These are phyloP conservation scores for Lentinula detonsa DNA, from an alignment of 768 basidiomycete species.

Conservation along the genomic window DNA sequence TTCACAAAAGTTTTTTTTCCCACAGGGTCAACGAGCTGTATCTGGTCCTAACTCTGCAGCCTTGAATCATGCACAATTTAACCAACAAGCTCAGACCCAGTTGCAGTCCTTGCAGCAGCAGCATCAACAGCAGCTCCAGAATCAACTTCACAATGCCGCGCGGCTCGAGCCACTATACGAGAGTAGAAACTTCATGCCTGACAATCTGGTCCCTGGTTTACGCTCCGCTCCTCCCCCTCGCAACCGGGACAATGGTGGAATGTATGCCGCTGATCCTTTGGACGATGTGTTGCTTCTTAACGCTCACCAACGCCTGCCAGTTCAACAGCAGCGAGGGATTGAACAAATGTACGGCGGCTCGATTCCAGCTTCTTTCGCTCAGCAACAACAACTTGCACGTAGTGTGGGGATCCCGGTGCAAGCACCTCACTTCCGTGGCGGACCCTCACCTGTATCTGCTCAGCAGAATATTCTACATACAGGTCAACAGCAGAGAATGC, in stretches of 20 bases:
- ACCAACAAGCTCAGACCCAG: constrained; percentile 28
- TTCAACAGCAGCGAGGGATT: constrained; percentile 38
- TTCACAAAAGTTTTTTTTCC: neutral
- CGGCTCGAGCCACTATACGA: constrained; percentile 70
- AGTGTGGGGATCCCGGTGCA: constrained; percentile 52
- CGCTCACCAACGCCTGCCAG: constrained; percentile 47
- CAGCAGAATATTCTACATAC: constrained; percentile 40
- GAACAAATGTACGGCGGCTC: constrained; percentile 50
- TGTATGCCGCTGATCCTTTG: constrained; percentile 50
- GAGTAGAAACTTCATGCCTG: constrained; percentile 72
- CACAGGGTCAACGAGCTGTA: constrained; percentile 26
- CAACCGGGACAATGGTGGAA: constrained; percentile 45
- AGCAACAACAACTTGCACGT: constrained; percentile 44
- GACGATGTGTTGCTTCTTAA: constrained; percentile 62
- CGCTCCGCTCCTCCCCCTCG: constrained; percentile 61
- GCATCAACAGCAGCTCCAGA: constrained; percentile 26
- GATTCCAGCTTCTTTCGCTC: constrained; percentile 41
- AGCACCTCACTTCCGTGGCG: constrained; percentile 61
- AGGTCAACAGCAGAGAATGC: constrained; percentile 53
- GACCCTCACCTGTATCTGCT: constrained; percentile 54
- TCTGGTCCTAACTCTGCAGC: constrained; percentile 15
- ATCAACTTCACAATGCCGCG: constrained; percentile 23
- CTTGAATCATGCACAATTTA: constrained; percentile 23
- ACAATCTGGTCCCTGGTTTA: constrained; percentile 82
- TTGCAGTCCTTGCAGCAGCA: constrained; percentile 30